A percentile compares a stretch with the other conserved stretches of the same genome.
These are phyloP conservation scores for Annulohypoxylon moriforme DNA, from an alignment of 495 filamentous ascomycete species.

Conservation along the genomic window DNA sequence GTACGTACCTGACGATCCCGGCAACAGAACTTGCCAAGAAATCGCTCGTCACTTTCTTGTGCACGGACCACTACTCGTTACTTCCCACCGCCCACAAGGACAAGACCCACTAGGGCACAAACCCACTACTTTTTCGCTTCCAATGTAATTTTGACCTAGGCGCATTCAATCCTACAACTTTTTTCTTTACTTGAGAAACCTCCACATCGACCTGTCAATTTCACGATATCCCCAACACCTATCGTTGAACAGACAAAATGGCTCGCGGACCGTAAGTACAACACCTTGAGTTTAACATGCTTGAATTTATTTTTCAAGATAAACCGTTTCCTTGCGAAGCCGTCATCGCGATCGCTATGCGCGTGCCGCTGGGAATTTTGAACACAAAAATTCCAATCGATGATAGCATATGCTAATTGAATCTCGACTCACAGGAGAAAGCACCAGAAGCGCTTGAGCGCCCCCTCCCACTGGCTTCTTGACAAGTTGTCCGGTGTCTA, in stretches of 20 bases:
- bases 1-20: slow-evolving; percentile 6
- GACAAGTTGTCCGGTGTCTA: slow-evolving; percentile 99
- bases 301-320: not conserved
- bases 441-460: slow-evolving; percentile 99
- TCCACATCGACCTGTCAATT: slow-evolving; percentile 39
- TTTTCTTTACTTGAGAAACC: slow-evolving; percentile 31
- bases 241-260: slow-evolving; percentile 55
- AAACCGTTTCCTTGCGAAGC: not conserved
- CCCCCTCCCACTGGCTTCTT: slow-evolving; percentile 98
- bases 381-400: not conserved
- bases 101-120: slow-evolving; percentile 45
- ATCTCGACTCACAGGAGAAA: slow-evolving; percentile 77
- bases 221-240: slow-evolving; percentile 34
- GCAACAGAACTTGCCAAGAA: slow-evolving; percentile 3
- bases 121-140: slow-evolving; percentile 46
- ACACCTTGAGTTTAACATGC: not conserved
- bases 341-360: slow-evolving; percentile 1
- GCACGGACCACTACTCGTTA: slow-evolving; percentile 26
- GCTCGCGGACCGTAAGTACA: slow-evolving; percentile 63
- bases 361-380: slow-evolving; percentile 10
- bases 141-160: slow-evolving; percentile 31
- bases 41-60: not conserved
- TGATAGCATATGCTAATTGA: slow-evolving; percentile 18
- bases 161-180: slow-evolving; percentile 34
- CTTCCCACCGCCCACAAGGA: not conserved